These are phyloP conservation scores for Blastocystis sp. DNA, from an alignment of 352 stramenopile genomes.

Conservation along the genomic window DNA sequence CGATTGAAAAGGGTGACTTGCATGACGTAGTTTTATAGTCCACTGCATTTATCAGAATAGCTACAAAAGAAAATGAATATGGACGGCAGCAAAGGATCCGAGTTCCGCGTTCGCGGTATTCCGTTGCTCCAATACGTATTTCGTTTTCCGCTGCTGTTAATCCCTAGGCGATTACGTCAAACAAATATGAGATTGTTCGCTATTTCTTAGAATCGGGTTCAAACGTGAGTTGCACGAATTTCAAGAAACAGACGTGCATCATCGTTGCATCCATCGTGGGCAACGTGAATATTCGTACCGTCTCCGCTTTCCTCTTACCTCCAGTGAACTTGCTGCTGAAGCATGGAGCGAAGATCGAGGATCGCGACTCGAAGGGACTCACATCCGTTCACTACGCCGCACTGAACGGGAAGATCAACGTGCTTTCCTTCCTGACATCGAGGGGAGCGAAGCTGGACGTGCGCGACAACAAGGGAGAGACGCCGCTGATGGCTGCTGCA, in stretches of 20 bases:
- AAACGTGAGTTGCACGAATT: slow-evolving; percentile 6
- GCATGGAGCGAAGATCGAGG: slow-evolving; percentile 40
- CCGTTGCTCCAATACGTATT: slow-evolving; percentile 45
- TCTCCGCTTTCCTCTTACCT: neutral
- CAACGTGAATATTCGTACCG: slow-evolving; percentile 51
- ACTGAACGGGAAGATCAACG: slow-evolving; percentile 11
- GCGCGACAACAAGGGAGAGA: slow-evolving; percentile 69
- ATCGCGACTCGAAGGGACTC: slow-evolving; percentile 42
- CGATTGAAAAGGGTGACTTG: slow-evolving; percentile 15
- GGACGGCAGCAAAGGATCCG: slow-evolving; percentile 17
- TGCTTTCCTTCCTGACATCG: slow-evolving; percentile 42
- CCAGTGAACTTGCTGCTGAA: slow-evolving; percentile 57
- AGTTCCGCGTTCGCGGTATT: slow-evolving; percentile 31
- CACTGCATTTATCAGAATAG: neutral
- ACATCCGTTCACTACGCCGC: slow-evolving; percentile 55
- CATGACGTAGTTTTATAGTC: neutral
- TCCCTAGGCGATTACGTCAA: slow-evolving; percentile 24
- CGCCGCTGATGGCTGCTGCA: slow-evolving; percentile 60
- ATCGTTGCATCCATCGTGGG: slow-evolving; percentile 39
- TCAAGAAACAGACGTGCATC: slow-evolving; percentile 3
- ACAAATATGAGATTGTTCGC: slow-evolving; percentile 63
- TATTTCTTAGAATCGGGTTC: slow-evolving; percentile 46
- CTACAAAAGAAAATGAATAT: neutral
- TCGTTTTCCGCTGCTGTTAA: neutral
- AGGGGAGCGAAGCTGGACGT: slow-evolving; percentile 47